phyloP scores from a whole-genome alignment of 345 rosid genomes.

The Boechera retrofracta region DNA sequence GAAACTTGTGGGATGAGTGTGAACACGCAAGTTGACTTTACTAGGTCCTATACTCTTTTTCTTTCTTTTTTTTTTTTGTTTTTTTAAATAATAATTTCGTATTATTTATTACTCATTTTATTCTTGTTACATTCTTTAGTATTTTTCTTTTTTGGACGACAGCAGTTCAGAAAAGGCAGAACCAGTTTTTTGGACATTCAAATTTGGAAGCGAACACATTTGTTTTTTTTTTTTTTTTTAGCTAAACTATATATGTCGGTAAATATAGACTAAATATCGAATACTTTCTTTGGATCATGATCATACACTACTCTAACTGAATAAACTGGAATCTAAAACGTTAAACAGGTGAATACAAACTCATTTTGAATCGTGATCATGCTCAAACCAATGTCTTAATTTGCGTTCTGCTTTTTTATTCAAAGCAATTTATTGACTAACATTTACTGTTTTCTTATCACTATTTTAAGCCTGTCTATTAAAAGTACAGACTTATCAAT shows the following conservation, averaged over 20 bases:
- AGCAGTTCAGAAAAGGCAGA: background rate
- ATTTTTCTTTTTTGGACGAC: background rate
- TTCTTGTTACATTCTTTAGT: slow-evolving; percentile 12
- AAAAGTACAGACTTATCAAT: background rate
- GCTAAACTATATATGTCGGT: background rate
- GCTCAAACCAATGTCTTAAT: background rate
- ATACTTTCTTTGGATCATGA: background rate
- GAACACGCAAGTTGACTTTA: slow-evolving; percentile 51
- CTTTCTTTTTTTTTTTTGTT: background rate
- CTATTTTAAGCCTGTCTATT: slow-evolving; percentile 9
- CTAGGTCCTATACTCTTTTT: background rate
- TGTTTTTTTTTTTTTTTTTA: background rate
- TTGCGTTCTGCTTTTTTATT: slow-evolving; percentile 7
- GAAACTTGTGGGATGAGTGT: slow-evolving; percentile 43
- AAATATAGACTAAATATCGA: background rate
- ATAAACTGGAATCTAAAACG: background rate
- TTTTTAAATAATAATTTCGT: background rate
- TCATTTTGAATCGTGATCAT: background rate
- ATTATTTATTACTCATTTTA: slow-evolving; percentile 12
- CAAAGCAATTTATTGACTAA: slow-evolving; percentile 19
- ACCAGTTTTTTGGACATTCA: background rate
- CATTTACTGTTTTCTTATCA: background rate
- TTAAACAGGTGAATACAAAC: background rate
- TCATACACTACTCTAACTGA: background rate
- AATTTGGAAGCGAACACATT: slow-evolving; percentile 15